Conservation (phyloP, 352 stramenopile genomes). For the Globisporangium alternatum region DNA sequence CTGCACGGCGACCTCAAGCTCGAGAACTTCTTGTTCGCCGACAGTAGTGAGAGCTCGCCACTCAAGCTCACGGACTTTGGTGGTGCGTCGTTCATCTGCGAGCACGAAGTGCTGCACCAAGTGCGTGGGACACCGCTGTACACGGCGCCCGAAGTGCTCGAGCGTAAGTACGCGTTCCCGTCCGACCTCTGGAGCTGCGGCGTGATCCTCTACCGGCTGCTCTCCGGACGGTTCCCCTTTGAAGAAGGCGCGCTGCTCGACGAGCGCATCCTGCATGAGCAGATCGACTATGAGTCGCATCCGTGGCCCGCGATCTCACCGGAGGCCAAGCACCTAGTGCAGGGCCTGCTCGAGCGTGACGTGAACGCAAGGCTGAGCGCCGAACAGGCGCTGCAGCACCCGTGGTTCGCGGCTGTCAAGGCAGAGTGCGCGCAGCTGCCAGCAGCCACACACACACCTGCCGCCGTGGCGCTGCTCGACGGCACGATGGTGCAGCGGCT, state of each 20-base stretch:
- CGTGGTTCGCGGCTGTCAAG: constrained; percentile 48
- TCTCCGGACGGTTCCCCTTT: constrained; percentile 66
- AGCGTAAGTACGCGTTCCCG: constrained; percentile 58
- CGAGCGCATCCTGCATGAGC: constrained; percentile 58
- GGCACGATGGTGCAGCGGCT: constrained; percentile 73
- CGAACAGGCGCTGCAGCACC: constrained; percentile 60
- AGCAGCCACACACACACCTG: background rate
- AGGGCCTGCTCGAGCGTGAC: constrained; percentile 48
- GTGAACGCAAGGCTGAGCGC: constrained; percentile 38
- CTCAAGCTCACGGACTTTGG: constrained; percentile 83
- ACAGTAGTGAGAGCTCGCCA: constrained; percentile 48
- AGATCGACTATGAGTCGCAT: constrained; percentile 44
- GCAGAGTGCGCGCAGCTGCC: constrained; percentile 10
- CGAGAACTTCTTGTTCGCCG: constrained; percentile 79
- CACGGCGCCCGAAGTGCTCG: constrained; percentile 68
- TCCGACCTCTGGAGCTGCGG: constrained; percentile 81
- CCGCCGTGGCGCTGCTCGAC: constrained; percentile 29
- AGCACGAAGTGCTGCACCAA: constrained; percentile 37
- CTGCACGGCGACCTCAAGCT: constrained; percentile 77
- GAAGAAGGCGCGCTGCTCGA: constrained; percentile 52
- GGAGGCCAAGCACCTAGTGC: constrained; percentile 57
- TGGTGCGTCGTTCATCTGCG: constrained; percentile 51
- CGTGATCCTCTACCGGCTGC: constrained; percentile 69
- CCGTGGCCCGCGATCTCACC: constrained; percentile 54
- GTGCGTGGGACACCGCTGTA: constrained; percentile 71